Conservation (phyloP, 768 basidiomycete species). For the Xerocomus potaroensis region DNA sequence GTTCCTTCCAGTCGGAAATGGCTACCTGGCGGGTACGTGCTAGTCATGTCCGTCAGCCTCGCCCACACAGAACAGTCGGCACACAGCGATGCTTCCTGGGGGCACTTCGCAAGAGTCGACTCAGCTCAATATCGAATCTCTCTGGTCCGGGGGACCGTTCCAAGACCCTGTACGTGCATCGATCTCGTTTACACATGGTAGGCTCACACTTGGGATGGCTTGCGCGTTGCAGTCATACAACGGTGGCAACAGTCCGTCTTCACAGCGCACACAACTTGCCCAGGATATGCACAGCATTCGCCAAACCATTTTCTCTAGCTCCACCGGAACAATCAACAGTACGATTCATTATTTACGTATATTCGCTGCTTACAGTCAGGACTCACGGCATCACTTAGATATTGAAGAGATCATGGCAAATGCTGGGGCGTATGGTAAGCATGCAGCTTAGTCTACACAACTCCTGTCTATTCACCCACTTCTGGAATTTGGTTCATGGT, state of each 20-base stretch:
- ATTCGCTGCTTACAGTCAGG: background rate
- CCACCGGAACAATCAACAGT: conserved; percentile 59
- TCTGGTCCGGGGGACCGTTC: conserved; percentile 76
- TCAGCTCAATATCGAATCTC: conserved; percentile 70
- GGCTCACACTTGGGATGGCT: background rate
- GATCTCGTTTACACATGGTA: background rate
- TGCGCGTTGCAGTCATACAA: conserved; percentile 46
- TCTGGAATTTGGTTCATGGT: too few species aligned
- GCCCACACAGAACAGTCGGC: background rate
- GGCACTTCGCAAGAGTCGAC: conserved; percentile 55
- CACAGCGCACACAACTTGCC: conserved; percentile 41
- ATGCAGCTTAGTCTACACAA: background rate
- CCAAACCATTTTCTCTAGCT: conserved; percentile 51
- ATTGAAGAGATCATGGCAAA: conserved; percentile 49
- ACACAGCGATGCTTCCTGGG: conserved; percentile 60
- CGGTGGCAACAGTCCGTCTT: conserved; percentile 59
- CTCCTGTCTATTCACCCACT: background rate
- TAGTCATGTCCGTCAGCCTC: background rate
- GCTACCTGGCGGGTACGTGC: conserved; percentile 56
- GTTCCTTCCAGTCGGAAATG: conserved; percentile 71
- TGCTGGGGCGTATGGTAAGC: conserved; percentile 58
- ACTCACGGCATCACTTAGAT: conserved; percentile 33
- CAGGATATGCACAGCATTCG: conserved; percentile 50
- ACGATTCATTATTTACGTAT: conserved; percentile 2
- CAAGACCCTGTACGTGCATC: conserved; percentile 48